Base-by-base conservation (phyloP, 1,139 yeast species). In the Lodderomyces oxycetoniae region DNA sequence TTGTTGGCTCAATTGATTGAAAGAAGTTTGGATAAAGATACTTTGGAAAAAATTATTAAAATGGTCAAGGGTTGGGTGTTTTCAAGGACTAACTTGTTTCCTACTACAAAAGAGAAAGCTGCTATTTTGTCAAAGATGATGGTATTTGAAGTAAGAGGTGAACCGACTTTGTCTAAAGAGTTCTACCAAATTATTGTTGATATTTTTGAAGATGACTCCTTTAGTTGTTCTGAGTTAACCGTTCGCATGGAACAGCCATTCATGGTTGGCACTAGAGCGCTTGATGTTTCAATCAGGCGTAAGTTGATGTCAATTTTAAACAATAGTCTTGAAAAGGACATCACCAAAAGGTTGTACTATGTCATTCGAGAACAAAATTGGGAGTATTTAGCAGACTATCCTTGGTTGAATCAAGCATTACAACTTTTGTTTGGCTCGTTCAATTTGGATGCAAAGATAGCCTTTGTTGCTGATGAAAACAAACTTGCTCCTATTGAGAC, bases 191-290 rank as follows among this genome's bases (percentile, higher is more conserved):
- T 93, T 23, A 82, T 93, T 39, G 80, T 89, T 29, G 94, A 85
- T 47, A 81, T 93, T 23, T 93, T 91, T 55, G 89, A 85, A 45
- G 89, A 87, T 45, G 82, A 83, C 30, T 66, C 81, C 1, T 73
- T 89, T 48, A 76, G 84, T 24, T 77, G 89, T 43, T 81, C 96
- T 2, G 99, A 93, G 50, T 71, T 93, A 30, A 89, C 98, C 0
- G 94, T 88, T 8, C 71, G 98, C 39, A 80, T 93, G 87, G 98
- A 93, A 53, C 96, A 89, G 53, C 96, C 98, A 14, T 93, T 93
- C 55, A 66, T 93, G 52, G 91, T 88, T 12, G 98, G 98, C 28
- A 91, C 98, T 0, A 71, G 95, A 29, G 72, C 87, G 2, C 79
- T 84, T 0, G 91, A 88, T 50, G 83, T 81, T 5, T 67, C 71